phyloP scores from a whole-genome alignment of 2,329 filamentous ascomycete species.

The Penicillium sp. region DNA sequence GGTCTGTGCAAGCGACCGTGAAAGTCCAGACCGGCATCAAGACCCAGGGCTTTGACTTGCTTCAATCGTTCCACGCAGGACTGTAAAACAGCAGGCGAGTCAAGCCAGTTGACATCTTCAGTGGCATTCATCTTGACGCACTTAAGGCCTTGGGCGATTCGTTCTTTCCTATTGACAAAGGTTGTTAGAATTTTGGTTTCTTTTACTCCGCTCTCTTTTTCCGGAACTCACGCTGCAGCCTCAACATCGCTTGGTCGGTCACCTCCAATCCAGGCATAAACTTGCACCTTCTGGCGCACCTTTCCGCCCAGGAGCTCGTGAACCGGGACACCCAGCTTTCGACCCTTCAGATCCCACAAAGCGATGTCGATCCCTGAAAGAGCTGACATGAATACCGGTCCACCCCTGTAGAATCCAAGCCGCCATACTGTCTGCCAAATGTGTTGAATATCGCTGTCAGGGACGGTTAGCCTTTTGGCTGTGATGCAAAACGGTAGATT shows the following conservation, averaged over 20 bases:
- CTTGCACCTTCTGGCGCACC: conserved; percentile 65
- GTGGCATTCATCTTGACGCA: conserved; percentile 79
- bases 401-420: conserved; percentile 72
- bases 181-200: not conserved
- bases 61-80: conserved; percentile 66
- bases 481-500: not conserved
- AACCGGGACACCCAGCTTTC: conserved; percentile 64
- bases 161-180: conserved; percentile 39
- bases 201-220: not conserved
- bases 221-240: conserved; percentile 46
- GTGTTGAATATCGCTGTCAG: conserved; percentile 71
- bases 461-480: not conserved
- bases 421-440: conserved; percentile 76
- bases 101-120: conserved; percentile 73
- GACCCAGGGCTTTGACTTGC: conserved; percentile 66
- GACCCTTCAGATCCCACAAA: conserved; percentile 75
- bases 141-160: conserved; percentile 43
- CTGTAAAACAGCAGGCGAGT: conserved; percentile 65
- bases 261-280: conserved; percentile 78
- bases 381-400: conserved; percentile 77
- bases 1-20: conserved; percentile 74
- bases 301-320: conserved; percentile 75
- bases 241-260: conserved; percentile 69
- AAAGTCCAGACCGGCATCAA: conserved; percentile 77
- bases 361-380: conserved; percentile 76